phyloP scores from a whole-genome alignment of 176 grass and related monocot species.

The Aechmea fasciata region DNA sequence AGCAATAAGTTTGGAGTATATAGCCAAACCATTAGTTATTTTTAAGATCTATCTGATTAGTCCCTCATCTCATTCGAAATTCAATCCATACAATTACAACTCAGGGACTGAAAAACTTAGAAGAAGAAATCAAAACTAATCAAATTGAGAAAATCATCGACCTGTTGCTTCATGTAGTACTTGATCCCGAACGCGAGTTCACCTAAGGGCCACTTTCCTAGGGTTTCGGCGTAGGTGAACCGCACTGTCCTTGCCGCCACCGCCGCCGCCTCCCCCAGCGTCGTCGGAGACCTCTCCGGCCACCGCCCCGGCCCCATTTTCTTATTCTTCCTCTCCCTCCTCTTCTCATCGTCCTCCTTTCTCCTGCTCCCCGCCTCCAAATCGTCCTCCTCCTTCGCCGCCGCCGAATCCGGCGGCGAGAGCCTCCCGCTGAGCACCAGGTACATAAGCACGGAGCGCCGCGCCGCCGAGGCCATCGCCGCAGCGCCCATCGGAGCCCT shows the following conservation, averaged over 20 bases:
- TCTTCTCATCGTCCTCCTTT: constrained; percentile 15
- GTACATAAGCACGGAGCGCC: constrained; percentile 56
- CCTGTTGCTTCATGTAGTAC: constrained; percentile 77
- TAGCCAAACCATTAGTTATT: no score
- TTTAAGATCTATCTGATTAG: no score
- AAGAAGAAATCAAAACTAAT: background rate
- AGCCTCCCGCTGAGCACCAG: constrained; percentile 58
- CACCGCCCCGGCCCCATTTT: constrained; percentile 17
- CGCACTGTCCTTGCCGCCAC: constrained; percentile 34
- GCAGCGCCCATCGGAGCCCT: constrained; percentile 30
- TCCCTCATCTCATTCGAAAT: no score
- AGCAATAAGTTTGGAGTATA: no score
- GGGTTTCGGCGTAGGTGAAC: constrained; percentile 59
- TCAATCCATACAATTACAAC: no score
- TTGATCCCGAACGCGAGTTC: constrained; percentile 87
- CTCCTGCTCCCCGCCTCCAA: constrained; percentile 17
- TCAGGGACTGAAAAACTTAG: no score
- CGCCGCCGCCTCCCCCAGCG: constrained; percentile 38
- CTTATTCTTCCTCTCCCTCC: background rate
- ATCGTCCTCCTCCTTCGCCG: background rate
- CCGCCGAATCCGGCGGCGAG: constrained; percentile 20
- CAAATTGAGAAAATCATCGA: constrained; percentile 5
- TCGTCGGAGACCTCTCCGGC: constrained; percentile 40
- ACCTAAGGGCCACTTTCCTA: constrained; percentile 77
- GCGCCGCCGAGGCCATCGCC: constrained; percentile 49